Evolutionary conservation across 148 eudicot species (phyloP), one percentile per base, ranked within the genome.

Genomic region (Arbutus unedo): DNA sequence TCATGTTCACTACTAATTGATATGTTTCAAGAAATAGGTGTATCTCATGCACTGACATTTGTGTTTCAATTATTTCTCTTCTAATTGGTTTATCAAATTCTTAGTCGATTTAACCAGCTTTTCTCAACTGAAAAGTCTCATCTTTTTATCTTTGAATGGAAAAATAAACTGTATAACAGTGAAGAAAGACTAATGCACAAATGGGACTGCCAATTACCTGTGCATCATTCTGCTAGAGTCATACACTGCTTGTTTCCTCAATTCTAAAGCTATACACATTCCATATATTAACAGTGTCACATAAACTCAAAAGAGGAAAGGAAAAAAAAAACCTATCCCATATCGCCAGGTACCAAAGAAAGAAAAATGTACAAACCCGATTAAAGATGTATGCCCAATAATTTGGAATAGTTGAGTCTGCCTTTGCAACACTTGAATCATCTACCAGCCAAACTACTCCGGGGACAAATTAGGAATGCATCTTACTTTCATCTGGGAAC

Each of bases 401-500:
- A 44, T 25, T 15, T 43, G 0, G 21, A 71, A 10, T 15, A 70
- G 72, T 67, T 67, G 38, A 68, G 75, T 15, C 5, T n/a, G 50
- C 75, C 13, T 73, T 16, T 8, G 76, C 51, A 45, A 21, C 31
- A 23, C 13, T 44, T 21, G 3, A 10, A 44, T 8, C 25, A 2
- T 72, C 8, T 16, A 25, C n/a, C 38, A 4, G 18, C 4, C 6
- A n/a, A 38, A 23, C 13, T 56, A 31, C 18, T 70, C 78, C 87
- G 1, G 43, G 2, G 6, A 10, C 5, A 4, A 25, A 10, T 2
- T 9, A 23, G 3, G 1, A 66, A 66, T 16, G 71, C 18, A 6
- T 11, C 38, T 66, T 25, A 9, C 11, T 25, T 25, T 86, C 76
- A 64, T 88, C 85, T 2, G 89, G 75, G 81, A 68, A 82, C 6